A percentile compares a stretch with the other conserved stretches of the same genome.
These are phyloP conservation scores for Neonothopanus nambi DNA, from an alignment of 1,284 basidiomycete species.

Conservation along the genomic window DNA sequence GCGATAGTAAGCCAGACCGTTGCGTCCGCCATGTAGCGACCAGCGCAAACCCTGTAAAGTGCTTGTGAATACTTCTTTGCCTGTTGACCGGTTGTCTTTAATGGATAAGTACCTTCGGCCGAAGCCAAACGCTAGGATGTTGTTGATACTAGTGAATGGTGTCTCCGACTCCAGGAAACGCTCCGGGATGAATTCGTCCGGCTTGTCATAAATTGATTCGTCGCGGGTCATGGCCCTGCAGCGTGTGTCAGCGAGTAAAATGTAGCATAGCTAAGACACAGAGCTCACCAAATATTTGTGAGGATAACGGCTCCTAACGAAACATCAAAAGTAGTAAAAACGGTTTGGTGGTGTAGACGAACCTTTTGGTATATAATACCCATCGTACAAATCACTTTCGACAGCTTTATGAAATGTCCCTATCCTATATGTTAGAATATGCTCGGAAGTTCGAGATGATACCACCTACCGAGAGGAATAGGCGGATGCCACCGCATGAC, in stretches of 20 bases:
- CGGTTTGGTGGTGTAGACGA: background rate
- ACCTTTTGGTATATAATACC: background rate
- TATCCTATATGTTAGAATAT: too few species aligned
- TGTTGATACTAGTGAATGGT: slow-evolving; percentile 3
- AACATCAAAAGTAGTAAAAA: background rate
- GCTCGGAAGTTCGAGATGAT: background rate
- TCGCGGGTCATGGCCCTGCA: slow-evolving; percentile 14
- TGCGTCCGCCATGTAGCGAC: slow-evolving; percentile 6
- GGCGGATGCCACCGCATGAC: slow-evolving; percentile 26
- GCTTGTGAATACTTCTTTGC: too few species aligned
- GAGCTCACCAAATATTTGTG: slow-evolving; percentile 11
- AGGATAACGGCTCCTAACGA: slow-evolving; percentile 4
- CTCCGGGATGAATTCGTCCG: slow-evolving; percentile 12
- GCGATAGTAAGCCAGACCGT: slow-evolving; percentile 9
- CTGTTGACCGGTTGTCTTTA: too few species aligned
- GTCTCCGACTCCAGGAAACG: slow-evolving; percentile 1
- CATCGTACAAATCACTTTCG: background rate
- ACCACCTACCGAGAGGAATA: slow-evolving; percentile 12
- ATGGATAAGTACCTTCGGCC: background rate
- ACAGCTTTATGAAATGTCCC: background rate
- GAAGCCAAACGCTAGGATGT: slow-evolving; percentile 12
- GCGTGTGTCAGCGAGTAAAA: background rate
- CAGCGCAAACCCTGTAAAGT: slow-evolving; percentile 5
- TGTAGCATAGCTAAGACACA: too few species aligned
- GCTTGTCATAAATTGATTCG: slow-evolving; percentile 1